Base-by-base conservation (phyloP, 2,329 filamentous ascomycete species). In the Claviceps pazoutovae region DNA sequence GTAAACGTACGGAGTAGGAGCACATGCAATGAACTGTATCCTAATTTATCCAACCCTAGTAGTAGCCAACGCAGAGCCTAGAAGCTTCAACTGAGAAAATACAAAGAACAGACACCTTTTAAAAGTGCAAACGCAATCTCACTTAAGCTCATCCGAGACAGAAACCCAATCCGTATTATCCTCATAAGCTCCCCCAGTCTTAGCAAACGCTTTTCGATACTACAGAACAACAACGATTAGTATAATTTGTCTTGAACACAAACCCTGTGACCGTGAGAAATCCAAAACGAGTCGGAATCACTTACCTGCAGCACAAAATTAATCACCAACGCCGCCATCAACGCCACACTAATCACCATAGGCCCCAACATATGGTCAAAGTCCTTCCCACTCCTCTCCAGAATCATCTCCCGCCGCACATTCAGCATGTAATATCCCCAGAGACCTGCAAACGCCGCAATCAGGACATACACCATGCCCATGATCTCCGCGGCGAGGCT, bases 401-500 rank as follows among this genome's bases (percentile, higher is more conserved):
- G 67, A 62, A 98, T 98, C 75, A 97, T 82, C 51, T 73, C 76
- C 54, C 84, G 78, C 37, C 93, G 76, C 63, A 77, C 79, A 61
- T 84, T 81, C 62, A 94, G 85, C 73, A 95, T 86, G 54, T 74
- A 79, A 67, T 88, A 95, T 2, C 93, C 93, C 93, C 93, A 98
- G 1, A 74, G 72, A 0, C 86, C 88, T 0, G 89, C 82, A 65
- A 96, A 94, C 1, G 86, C 71, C 1, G 91, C 89, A 56, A 97
- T 86, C 52, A 73, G 64, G 2, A 91, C 85, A 64, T 95, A 97
- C 9, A 85, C 80, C 19, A 93, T 73, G n/a, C 89, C 90, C 62
- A 97, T 80, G 39, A 74, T 72, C 59, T 86, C 78, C 0, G 88
- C 89, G 36, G 95, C 67, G n/a, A 74, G 73, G 66, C 94, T 88